Evolutionary conservation across 2,329 filamentous ascomycete species (phyloP), one percentile per base, ranked within the genome.

Genomic region (Microascus cirrosus): DNA sequence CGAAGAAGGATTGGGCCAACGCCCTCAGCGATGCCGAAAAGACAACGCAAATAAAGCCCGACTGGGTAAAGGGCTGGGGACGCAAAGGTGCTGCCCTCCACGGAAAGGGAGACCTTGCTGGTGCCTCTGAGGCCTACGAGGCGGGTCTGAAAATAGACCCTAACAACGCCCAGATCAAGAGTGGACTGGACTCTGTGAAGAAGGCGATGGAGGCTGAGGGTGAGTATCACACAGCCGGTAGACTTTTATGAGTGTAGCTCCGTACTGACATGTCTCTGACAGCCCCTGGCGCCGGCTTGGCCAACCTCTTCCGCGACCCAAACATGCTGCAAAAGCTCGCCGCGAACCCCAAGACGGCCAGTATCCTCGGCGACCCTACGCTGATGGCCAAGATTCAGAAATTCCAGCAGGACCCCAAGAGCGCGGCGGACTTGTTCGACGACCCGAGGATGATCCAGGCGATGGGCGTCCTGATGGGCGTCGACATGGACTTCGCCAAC

Each of bases 31-130:
- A 99, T 79, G 94, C 94, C 59, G 86, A 86, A 69, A 96, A 96
- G 81, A 94, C 90, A 2, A 95, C 88, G 58, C 84, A 95, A 74
- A 78, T 99, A 71, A 97, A 99, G 80, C 88, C 93, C 13, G 94
- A 97, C 78, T 99, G 94, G 94, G 85, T 90, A 60, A 97, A 97
- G 76, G 94, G 94, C 63, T 96, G 90, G 87, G 87, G 89, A 60
- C 86, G 94, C 61, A 96, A 96, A 73, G 94, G 93, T 63, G 87
- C 91, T 62, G 94, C 94, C 58, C 80, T 92, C 36, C 94, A 96
- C 71, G 94, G 94, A 53, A 77, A 86, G 60, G 90, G 92, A 56
- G 90, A 99, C 70, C 80, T 97, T 24, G 77, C 94, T 55, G 88
- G 84, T 54, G 91, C 94, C 36, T 83, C 87, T 62, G 91, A 96